These are phyloP conservation scores for Penicillium soppii DNA, from an alignment of 495 filamentous ascomycete species.

Conservation along the genomic window DNA sequence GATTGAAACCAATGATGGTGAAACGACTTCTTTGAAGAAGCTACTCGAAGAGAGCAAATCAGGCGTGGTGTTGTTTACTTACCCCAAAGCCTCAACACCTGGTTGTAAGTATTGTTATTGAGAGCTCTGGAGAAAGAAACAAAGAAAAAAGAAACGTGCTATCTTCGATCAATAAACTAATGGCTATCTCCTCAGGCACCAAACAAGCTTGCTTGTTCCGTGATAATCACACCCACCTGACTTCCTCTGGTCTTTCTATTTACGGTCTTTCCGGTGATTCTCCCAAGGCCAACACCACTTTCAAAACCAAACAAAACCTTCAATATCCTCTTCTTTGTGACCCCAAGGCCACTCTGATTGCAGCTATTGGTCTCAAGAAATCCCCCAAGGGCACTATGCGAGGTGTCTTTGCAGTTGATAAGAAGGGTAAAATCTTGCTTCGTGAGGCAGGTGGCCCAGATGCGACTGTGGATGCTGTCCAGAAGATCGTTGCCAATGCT, in stretches of 20 bases:
- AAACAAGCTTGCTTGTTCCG: constrained; percentile 91
- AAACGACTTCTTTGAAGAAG: constrained; percentile 69
- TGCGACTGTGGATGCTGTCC: constrained; percentile 48
- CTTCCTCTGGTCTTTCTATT: constrained; percentile 76
- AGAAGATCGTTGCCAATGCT: constrained; percentile 29
- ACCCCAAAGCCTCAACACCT: constrained; percentile 90
- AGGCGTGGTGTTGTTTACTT: constrained; percentile 91
- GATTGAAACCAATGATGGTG: constrained; percentile 79
- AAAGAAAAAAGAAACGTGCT: no score
- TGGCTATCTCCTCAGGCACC: constrained; percentile 59
- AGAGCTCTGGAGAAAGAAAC: background rate
- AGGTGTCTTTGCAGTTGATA: constrained; percentile 86
- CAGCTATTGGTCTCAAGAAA: constrained; percentile 76
- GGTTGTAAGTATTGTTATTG: constrained; percentile 69
- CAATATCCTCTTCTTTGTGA: constrained; percentile 90
- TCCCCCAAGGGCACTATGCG: constrained; percentile 70
- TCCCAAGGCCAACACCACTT: constrained; percentile 85
- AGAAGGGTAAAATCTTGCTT: constrained; percentile 51
- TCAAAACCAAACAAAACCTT: constrained; percentile 85
- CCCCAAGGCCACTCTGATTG: constrained; percentile 65
- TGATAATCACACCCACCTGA: constrained; percentile 73
- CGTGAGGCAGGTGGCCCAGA: constrained; percentile 46
- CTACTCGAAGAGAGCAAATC: constrained; percentile 79
- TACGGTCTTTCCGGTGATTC: constrained; percentile 87
- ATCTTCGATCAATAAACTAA: background rate